phyloP scores from a whole-genome alignment of 345 rosid species.

The Populus pruinosa region DNA sequence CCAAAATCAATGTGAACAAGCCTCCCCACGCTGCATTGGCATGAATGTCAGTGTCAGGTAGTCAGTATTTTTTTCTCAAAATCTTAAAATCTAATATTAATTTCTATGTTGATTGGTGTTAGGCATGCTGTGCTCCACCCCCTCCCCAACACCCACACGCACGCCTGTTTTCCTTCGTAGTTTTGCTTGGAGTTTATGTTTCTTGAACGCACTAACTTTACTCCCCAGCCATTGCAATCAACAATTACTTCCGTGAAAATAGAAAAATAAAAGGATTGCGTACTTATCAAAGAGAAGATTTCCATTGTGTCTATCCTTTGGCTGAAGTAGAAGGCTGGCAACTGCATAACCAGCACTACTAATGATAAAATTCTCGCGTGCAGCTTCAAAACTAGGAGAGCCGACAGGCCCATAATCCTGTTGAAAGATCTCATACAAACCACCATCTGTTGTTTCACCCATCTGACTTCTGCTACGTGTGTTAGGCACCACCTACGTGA shows the following conservation, averaged over 20 bases:
- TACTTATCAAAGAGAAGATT: conserved; percentile 98
- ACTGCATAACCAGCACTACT: conserved; percentile 99
- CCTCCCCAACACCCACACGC: too few species aligned
- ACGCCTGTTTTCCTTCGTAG: not conserved
- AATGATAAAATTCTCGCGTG: conserved; percentile 89
- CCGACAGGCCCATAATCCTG: conserved; percentile 98
- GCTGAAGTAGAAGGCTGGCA: conserved; percentile 94
- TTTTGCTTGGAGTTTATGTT: not conserved
- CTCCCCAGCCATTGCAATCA: not conserved
- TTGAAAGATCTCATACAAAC: conserved; percentile 93
- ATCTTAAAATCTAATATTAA: not conserved
- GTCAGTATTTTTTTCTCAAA: not conserved
- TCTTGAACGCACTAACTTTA: not conserved
- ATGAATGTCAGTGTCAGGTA: not conserved
- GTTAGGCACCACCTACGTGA: conserved; percentile 82
- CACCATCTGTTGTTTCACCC: conserved; percentile 99
- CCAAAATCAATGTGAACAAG: conserved; percentile 99
- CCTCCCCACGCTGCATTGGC: conserved; percentile 65
- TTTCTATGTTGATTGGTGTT: not conserved
- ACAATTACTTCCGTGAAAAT: conserved; percentile 6
- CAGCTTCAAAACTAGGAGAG: conserved; percentile 78
- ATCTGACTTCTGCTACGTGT: conserved; percentile 95
- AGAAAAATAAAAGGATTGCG: conserved; percentile 7
- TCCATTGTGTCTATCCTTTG: conserved; percentile 98
- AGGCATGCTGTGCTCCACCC: not conserved